These are phyloP conservation scores for Castanospermum australe DNA, from an alignment of 306 rosid species.

Conservation along the genomic window DNA sequence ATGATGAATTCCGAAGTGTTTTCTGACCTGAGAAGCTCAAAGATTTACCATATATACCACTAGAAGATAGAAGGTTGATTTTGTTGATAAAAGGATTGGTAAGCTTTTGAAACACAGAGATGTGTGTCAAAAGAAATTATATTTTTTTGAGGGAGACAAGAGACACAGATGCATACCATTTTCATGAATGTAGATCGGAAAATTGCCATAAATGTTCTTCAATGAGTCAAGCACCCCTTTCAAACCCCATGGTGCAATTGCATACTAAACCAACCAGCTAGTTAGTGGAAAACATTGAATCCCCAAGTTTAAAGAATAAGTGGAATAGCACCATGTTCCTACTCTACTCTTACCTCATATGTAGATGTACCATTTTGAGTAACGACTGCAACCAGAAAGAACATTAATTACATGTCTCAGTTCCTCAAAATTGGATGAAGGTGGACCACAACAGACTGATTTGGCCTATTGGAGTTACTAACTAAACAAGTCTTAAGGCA, in stretches of 20 bases:
- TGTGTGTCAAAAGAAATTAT: not conserved
- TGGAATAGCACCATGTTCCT: no score
- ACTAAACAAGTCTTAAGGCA: not conserved
- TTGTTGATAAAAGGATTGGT: not conserved
- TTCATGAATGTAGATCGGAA: constrained; percentile 43
- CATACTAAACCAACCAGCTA: constrained; percentile 19
- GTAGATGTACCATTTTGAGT: not conserved
- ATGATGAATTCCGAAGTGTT: constrained; percentile 43
- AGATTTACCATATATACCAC: not conserved
- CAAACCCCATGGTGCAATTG: constrained; percentile 21
- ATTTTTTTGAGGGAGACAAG: not conserved
- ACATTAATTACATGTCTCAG: not conserved
- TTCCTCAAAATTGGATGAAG: not conserved
- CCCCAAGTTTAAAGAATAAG: no score
- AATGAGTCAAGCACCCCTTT: constrained; percentile 26
- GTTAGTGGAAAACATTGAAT: not conserved
- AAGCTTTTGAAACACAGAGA: not conserved
- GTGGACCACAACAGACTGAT: no score
- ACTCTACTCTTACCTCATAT: not conserved
- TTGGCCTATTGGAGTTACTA: not conserved
- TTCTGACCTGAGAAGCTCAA: constrained; percentile 36
- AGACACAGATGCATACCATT: constrained; percentile 34
- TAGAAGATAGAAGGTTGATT: not conserved
- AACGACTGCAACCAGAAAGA: not conserved
- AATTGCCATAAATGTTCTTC: constrained; percentile 30